phyloP scores from a whole-genome alignment of 305 asterid species.

The Vinca major region DNA sequence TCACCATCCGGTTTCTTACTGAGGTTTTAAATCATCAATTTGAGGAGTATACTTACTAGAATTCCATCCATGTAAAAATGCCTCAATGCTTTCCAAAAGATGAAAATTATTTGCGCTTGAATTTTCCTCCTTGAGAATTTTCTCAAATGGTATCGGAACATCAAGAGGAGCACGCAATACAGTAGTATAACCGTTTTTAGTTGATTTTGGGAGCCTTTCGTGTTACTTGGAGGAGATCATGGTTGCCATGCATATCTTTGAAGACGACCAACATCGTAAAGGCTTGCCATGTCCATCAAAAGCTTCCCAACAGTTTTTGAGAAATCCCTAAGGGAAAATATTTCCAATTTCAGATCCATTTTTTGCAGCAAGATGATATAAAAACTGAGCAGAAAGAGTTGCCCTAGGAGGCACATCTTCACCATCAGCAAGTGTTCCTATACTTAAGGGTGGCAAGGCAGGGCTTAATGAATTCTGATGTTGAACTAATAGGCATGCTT shows the following conservation, averaged over 20 bases:
- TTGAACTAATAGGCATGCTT: slow-evolving; percentile 63
- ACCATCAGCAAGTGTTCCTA: slow-evolving; percentile 49
- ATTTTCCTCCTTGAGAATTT: slow-evolving; percentile 37
- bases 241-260: slow-evolving; percentile 81
- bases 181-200: slow-evolving; percentile 38
- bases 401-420: slow-evolving; percentile 85
- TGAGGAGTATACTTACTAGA: slow-evolving; percentile 37
- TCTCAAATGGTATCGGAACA: slow-evolving; percentile 68
- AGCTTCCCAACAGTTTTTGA: slow-evolving; percentile 90
- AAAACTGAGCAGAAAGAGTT: slow-evolving; percentile 83
- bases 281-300: slow-evolving; percentile 91
- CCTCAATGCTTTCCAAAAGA: slow-evolving; percentile 63
- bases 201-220: slow-evolving; percentile 51
- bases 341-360: slow-evolving; percentile 98
- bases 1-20: slow-evolving; percentile 42
- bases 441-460: slow-evolving; percentile 81
- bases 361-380: slow-evolving; percentile 77
- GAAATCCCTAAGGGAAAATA: slow-evolving; percentile 89
- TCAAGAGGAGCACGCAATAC: slow-evolving; percentile 60
- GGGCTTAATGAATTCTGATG: slow-evolving; percentile 76
- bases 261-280: slow-evolving; percentile 92
- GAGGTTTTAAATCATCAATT: slow-evolving; percentile 37
- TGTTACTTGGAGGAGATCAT: slow-evolving; percentile 38
- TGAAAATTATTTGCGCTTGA: slow-evolving; percentile 31
- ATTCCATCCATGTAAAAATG: slow-evolving; percentile 82